Conservation (phyloP, 2,329 filamentous ascomycete species). For the Trichoderma simmonsii region DNA sequence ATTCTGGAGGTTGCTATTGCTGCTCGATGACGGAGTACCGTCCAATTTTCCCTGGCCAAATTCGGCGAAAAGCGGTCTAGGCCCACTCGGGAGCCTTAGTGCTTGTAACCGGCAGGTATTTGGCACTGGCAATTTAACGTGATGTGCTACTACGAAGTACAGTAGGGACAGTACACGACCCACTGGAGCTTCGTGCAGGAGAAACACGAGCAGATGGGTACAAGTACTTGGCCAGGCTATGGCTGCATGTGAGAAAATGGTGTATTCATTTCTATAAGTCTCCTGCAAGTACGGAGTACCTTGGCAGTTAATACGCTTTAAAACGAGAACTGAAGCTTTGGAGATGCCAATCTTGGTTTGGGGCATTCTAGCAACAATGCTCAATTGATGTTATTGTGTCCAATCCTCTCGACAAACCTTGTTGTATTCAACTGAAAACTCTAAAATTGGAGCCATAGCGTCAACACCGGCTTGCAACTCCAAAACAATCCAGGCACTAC, state of each 20-base stretch:
- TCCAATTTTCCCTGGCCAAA: slow-evolving; percentile 9
- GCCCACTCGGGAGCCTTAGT: not conserved
- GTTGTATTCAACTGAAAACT: not conserved
- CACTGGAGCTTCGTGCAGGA: slow-evolving; percentile 1
- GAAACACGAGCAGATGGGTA: not conserved
- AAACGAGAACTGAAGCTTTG: not conserved
- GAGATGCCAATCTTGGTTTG: not conserved
- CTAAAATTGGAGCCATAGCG: not conserved
- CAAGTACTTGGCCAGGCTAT: not conserved
- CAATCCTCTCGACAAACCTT: not conserved
- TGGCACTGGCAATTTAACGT: not conserved
- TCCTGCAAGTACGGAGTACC: not conserved
- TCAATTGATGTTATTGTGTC: not conserved
- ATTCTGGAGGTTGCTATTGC: not conserved
- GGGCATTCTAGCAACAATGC: not conserved
- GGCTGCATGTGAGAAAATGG: not conserved
- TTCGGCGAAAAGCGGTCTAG: slow-evolving; percentile 2
- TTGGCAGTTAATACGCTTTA: not conserved
- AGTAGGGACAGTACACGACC: not conserved
- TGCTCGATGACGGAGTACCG: slow-evolving; percentile 16
- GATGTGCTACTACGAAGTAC: not conserved
- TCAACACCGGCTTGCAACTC: not conserved
- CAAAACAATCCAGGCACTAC: not conserved
- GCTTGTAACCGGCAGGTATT: not conserved
- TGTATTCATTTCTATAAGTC: not conserved